Base-by-base conservation (phyloP, 1,139 yeast genomes). In the Saccharomyces pastorianus region DNA sequence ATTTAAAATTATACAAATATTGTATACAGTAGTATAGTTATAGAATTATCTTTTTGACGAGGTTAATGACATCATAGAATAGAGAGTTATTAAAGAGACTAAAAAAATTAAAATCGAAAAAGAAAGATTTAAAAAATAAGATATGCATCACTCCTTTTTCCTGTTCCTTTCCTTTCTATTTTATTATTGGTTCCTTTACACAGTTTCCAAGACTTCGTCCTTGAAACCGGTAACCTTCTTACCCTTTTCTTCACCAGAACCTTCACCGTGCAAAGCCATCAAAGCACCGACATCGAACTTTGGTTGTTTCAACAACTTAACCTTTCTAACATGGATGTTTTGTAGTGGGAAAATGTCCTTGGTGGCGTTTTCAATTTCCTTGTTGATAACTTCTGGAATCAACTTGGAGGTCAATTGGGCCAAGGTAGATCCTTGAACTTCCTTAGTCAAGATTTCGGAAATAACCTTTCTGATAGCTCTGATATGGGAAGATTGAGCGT, bases 321-420 rank as follows among this genome's bases (percentile, higher is more conserved):
- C 95, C 82, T 87, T 87, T 81, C 95, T 87, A 75, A 88, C 84
- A 83, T 85, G 89, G 71, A 87, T 91, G 80, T 87, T 87, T 79
- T 88, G 95, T 74, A 87, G 82, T 71, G 95, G 95, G 84, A 79
- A 85, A 79, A 87, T 84, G 71, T 84, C 78, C 76, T 83, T 85
- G 66, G 95, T 83, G 64, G 90, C 82, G 81, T 85, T 86, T 77
- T 86, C 91, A 69, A 87, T 87, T 77, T 87, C 95, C 76, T 89
- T 88, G 73, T 91, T 90, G 73, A 87, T 87, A 66, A 87, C 91
- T 78, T 87, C 95, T 72, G 95, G 95, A 70, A 87, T 86, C 78
- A 87, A 84, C 81, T 87, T 87, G 72, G 88, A 79, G 67, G 91
- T 85, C 73, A 87, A 84, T 79, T 87, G 95, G 71, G 93, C 86